Evolutionary conservation across 225 moss, liverwort and hornwort genomes (phyloP).

Genomic region (Lunularia cruciata): DNA sequence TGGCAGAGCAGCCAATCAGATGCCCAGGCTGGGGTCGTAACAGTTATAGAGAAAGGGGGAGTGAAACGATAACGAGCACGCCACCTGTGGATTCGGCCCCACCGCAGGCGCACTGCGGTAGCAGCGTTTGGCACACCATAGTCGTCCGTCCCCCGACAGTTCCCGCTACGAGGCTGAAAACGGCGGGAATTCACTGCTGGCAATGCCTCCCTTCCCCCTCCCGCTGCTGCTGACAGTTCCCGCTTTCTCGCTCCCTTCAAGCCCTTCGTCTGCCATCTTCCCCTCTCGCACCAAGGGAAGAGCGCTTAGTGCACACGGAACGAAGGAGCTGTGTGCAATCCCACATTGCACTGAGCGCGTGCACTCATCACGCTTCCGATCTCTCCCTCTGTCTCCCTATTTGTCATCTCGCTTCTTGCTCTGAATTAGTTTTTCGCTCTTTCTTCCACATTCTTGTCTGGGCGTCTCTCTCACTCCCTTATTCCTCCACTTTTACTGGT

Average conservation of each 20-base stretch:
- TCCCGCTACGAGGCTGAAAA: not conserved
- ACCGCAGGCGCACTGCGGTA: not conserved
- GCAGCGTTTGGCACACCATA: constrained; percentile 6
- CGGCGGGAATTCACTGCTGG: not conserved
- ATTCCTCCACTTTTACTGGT: not conserved
- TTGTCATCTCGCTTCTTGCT: not conserved
- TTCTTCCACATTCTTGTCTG: not conserved
- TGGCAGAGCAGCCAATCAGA: too few relatives aligned
- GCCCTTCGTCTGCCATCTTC: not conserved
- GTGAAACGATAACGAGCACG: not conserved
- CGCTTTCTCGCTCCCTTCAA: not conserved
- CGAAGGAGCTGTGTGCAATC: not conserved
- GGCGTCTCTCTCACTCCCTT: too few relatives aligned
- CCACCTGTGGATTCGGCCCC: constrained; percentile 7
- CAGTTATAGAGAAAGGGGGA: not conserved
- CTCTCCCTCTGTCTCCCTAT: not conserved
- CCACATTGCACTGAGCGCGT: not conserved
- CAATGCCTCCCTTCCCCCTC: too few relatives aligned
- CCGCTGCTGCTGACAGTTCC: constrained; percentile 5
- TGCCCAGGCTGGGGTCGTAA: too few relatives aligned
- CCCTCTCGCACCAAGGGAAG: not conserved
- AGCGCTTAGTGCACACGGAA: not conserved
- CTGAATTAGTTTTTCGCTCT: not conserved
- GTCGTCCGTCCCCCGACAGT: not conserved
- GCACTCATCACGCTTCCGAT: constrained; percentile 16